Evolutionary conservation across 2,329 filamentous ascomycete species (phyloP), one percentile per base, ranked within the genome.

Genomic region (Lasiodiplodia theobromae): DNA sequence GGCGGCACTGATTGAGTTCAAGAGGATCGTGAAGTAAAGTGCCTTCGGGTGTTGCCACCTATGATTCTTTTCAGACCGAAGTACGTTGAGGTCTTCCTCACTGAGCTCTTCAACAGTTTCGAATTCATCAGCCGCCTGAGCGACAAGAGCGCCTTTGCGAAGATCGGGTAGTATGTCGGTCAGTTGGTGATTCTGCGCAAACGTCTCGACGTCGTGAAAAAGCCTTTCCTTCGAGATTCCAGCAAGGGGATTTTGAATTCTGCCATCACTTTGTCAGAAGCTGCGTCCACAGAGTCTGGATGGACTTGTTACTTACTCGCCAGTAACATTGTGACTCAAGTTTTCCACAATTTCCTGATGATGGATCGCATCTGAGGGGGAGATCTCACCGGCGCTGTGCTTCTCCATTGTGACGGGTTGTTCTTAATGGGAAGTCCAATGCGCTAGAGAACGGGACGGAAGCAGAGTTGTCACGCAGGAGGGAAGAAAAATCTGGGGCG

Each of bases 101-200:
- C 83, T 80, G 1, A 94, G 84, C 11, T 87, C 86, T 62, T 86
- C 81, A 65, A 93, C 84, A 34, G 84, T 81, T 68, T 92, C 89
- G 75, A 86, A 92, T 31, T 84, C 82, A 5, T 82, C 81, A 0
- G 91, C 91, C 71, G 90, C 88, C 76, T 92, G 90, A 2, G 92
- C 92, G 23, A 94, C 86, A 16, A 95, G 83, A 4, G 92, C 92
- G 37, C 91, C 92, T 73, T 90, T 90, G 60, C 86, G 83, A 62
- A 94, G 83, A 16, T 90, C 75, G 3, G 82, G 79, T 2, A 88
- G 79, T 71, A 91, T 84, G 64, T 90, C 86, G 1, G 81, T 78
- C 28, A 94, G 82, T 28, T 84, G 84, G 72, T 91, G 87, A 51
- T 84, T 79, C 16, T 82, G 80, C 40, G 89, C 90, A 74, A 91